phyloP scores from a whole-genome alignment of 2,329 filamentous ascomycete genomes.

The Colletotrichum navitas region DNA sequence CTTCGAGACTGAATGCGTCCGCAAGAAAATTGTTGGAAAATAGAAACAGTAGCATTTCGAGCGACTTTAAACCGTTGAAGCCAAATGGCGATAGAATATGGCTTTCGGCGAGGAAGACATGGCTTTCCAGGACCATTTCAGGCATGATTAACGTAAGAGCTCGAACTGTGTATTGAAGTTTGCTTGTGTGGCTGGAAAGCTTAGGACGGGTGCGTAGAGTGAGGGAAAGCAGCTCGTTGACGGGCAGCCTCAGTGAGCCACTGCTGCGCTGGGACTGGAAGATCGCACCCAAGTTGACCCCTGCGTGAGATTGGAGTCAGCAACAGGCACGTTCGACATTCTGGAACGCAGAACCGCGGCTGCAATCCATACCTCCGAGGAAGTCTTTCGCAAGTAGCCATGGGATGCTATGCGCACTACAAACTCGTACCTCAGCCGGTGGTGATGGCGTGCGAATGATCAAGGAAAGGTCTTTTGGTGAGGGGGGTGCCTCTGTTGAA shows the following conservation, averaged over 20 bases:
- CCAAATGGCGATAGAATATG: neutral
- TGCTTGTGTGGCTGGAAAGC: neutral
- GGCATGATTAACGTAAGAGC: conserved; percentile 1
- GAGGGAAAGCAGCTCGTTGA: neutral
- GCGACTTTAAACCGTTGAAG: neutral
- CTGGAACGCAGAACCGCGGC: no score
- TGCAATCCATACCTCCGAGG: neutral
- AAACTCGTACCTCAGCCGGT: neutral
- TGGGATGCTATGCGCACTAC: neutral
- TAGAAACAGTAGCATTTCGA: neutral
- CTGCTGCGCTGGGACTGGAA: no score
- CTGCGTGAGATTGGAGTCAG: neutral
- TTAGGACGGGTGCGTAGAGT: neutral
- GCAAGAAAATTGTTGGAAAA: neutral
- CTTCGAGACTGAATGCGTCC: accelerated
- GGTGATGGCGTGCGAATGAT: conserved; percentile 9
- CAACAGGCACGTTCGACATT: neutral
- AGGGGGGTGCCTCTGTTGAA: neutral
- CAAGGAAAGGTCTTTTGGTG: neutral
- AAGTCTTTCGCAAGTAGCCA: neutral
- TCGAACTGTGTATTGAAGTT: neutral
- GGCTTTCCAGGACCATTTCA: neutral
- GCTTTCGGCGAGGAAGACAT: neutral
- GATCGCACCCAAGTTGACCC: neutral
- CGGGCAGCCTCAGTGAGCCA: neutral